Conservation (phyloP, 1,284 basidiomycete genomes). For the Papiliotrema fonsecae region DNA sequence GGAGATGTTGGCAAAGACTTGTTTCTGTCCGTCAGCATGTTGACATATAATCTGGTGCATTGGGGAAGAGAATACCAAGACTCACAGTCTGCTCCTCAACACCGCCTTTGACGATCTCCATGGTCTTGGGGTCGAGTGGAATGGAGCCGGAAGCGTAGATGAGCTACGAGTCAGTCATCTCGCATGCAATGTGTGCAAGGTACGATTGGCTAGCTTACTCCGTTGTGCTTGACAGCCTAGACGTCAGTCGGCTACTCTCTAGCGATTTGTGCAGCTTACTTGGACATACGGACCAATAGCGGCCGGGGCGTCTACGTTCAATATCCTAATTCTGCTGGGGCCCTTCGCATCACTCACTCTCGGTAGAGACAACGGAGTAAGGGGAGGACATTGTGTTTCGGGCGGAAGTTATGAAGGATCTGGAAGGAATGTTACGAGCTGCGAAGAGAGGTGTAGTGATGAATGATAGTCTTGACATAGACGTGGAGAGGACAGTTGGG, state of each 20-base stretch:
- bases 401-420: slow-evolving; percentile 2
- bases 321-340: slow-evolving; percentile 5
- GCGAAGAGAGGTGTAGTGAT: not conserved
- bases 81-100: slow-evolving; percentile 72
- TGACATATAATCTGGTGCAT: too few species aligned
- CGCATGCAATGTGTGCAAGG: not conserved
- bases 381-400: slow-evolving; percentile 31
- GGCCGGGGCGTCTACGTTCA: slow-evolving; percentile 63
- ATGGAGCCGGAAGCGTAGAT: slow-evolving; percentile 89
- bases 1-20: slow-evolving; percentile 81
- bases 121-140: slow-evolving; percentile 71
- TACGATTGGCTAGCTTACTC: slow-evolving; percentile 50
- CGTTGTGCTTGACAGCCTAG: slow-evolving; percentile 79
- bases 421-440: not conserved
- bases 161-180: slow-evolving; percentile 40
- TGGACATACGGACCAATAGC: slow-evolving; percentile 84
- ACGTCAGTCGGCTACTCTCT: not conserved
- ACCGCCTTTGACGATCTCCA: slow-evolving; percentile 69
- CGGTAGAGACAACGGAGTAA: slow-evolving; percentile 46
- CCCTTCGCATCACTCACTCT: slow-evolving; percentile 29
- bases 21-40: slow-evolving; percentile 48
- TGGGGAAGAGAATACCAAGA: slow-evolving; percentile 1
- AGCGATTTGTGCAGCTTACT: slow-evolving; percentile 14
- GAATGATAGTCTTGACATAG: slow-evolving; percentile 3
- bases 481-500: not conserved